Percentiles rank a stretch among this genome's conserved stretches.
phyloP scores from a whole-genome alignment of 352 stramenopile species.

The Phytophthora litchii region DNA sequence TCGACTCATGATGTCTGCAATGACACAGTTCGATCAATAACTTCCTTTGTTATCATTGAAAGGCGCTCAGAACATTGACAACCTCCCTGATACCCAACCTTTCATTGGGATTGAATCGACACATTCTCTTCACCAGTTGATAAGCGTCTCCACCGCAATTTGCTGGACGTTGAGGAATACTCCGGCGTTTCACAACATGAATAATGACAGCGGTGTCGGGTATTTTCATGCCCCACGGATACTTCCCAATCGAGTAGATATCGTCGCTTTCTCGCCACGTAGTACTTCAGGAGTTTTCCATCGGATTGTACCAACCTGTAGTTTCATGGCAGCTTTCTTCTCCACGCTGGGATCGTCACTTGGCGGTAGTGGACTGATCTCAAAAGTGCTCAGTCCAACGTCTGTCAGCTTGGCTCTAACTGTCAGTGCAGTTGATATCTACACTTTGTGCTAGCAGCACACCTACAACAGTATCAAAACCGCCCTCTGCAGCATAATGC shows the following conservation, averaged over 20 bases:
- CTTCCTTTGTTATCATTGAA: too few species aligned
- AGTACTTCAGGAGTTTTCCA: slow-evolving; percentile 10
- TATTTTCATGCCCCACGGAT: slow-evolving; percentile 3
- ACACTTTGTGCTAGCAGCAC: neutral
- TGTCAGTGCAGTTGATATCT: slow-evolving; percentile 4
- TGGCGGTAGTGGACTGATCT: neutral
- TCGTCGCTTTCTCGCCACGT: neutral
- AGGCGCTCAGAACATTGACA: neutral
- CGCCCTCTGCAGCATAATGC: slow-evolving; percentile 1
- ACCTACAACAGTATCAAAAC: neutral
- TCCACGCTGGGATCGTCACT: slow-evolving; percentile 2
- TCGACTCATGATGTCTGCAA: too few species aligned
- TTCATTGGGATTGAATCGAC: neutral
- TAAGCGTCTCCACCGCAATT: neutral
- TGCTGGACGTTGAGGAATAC: neutral
- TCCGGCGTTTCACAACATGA: neutral
- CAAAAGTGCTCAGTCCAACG: slow-evolving; percentile 20
- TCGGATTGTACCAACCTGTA: slow-evolving; percentile 4
- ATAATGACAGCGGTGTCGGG: slow-evolving; percentile 1
- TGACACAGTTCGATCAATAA: too few species aligned
- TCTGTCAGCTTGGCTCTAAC: slow-evolving; percentile 24
- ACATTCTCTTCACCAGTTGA: neutral
- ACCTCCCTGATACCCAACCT: neutral
- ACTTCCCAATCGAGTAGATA: slow-evolving; percentile 13
- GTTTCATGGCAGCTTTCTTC: neutral